These are phyloP conservation scores for Sergeia podlipaevii DNA, from an alignment of 208 protist species.

Conservation along the genomic window DNA sequence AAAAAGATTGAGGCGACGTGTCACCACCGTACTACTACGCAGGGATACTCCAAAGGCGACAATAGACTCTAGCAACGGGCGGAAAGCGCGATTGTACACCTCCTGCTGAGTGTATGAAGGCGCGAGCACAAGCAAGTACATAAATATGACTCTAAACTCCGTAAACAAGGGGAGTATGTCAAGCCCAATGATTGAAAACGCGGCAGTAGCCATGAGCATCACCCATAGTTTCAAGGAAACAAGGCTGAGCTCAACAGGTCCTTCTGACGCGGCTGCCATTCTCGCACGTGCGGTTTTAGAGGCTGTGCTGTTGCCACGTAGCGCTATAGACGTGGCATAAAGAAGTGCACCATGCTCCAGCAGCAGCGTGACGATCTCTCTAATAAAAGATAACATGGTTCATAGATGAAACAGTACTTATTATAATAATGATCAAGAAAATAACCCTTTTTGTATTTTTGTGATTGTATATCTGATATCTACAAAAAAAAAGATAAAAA, in stretches of 20 bases:
- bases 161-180: conserved; percentile 53
- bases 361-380: conserved; percentile 11
- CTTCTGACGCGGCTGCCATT: too few relatives aligned
- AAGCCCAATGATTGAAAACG: conserved; percentile 36
- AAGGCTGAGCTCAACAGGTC: too few relatives aligned
- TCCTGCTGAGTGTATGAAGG: conserved; percentile 44
- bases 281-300: not conserved
- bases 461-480: conserved; percentile 3
- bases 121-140: conserved; percentile 50
- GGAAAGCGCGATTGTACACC: conserved; percentile 52
- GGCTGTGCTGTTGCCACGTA: conserved; percentile 7
- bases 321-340: conserved; percentile 43
- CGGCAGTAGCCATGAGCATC: conserved; percentile 41
- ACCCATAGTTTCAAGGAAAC: conserved; percentile 61
- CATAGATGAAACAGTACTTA: conserved; percentile 4
- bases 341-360: conserved; percentile 36
- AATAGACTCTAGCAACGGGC: conserved; percentile 23
- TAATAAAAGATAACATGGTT: conserved; percentile 21
- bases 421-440: conserved; percentile 3
- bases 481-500: conserved; percentile 9
- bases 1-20: conserved; percentile 23
- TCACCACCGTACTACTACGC: conserved; percentile 28
- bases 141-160: conserved; percentile 48
- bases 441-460: too few relatives aligned
- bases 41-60: conserved; percentile 13